phyloP scores from a whole-genome alignment of 805 yeast genomes.

The Peterozyma xylosa region DNA sequence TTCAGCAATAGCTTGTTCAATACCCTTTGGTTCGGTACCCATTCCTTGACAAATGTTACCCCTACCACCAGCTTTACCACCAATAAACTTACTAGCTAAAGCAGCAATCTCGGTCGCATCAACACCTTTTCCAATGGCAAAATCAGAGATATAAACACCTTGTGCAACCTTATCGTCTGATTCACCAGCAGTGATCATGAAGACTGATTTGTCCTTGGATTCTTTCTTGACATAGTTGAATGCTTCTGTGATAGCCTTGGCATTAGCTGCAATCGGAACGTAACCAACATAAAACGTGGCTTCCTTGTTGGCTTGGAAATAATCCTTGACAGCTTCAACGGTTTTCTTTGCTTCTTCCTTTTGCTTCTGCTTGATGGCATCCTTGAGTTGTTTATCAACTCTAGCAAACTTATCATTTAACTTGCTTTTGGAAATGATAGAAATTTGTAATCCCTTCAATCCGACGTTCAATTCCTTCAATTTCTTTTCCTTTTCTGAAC shows the following conservation, averaged over 20 bases:
- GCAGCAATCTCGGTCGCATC: conserved; percentile 71
- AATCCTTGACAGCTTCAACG: conserved; percentile 64
- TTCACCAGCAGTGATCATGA: conserved; percentile 65
- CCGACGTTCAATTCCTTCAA: conserved; percentile 80
- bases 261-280: conserved; percentile 68
- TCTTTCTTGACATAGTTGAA: conserved; percentile 75
- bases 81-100: conserved; percentile 64
- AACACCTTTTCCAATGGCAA: conserved; percentile 60
- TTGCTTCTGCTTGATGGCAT: conserved; percentile 79
- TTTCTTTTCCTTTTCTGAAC: conserved; percentile 70
- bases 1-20: conserved; percentile 67
- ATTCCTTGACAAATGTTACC: conserved; percentile 95
- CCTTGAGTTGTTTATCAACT: conserved; percentile 82
- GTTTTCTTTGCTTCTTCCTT: conserved; percentile 83
- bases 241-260: conserved; percentile 93
- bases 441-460: conserved; percentile 74
- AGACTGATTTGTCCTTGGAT: conserved; percentile 66
- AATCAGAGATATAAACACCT: conserved; percentile 82
- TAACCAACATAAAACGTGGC: conserved; percentile 59
- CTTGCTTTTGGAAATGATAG: conserved; percentile 72
- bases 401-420: conserved; percentile 67
- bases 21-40: conserved; percentile 74
- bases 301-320: conserved; percentile 50
- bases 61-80: conserved; percentile 99
- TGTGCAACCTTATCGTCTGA: conserved; percentile 79